Evolutionary conservation across 1,284 basidiomycete species (phyloP), one percentile per base, ranked within the genome.

Genomic region (Rhodotorula sp.): DNA sequence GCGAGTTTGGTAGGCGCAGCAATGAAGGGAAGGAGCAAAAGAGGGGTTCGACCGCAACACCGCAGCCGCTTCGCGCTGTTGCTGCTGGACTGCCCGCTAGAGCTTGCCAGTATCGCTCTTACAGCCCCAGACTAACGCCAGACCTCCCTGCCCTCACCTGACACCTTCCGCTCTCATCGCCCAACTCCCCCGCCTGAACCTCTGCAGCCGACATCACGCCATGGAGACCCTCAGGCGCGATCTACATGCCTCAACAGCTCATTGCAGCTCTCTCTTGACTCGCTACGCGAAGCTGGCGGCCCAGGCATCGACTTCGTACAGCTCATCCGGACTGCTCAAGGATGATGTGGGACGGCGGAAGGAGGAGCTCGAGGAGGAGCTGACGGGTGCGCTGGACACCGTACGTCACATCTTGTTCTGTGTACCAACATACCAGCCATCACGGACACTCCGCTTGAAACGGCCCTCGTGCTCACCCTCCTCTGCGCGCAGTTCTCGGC

Each of bases 381-480:
- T 97, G 44, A 91, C 92, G 62, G 90, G 90, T 75, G 80, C 97
- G 58, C 82, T 95, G n/a, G 87, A 87, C 75, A 94, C 94, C 86
- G 94, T 90, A 77, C 65, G 84, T 74, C 48, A 72, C 77, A 59
- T 31, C 51, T 15, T 28, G 34, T 1, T 13, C 55, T 61, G 53
- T n/a, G 55, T 30, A 16, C 26, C 10, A 47, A 34, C 47, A 9
- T 30, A 34, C 13, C 8, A n/a, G 24, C 24, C n/a, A 16, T 4
- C n/a, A 18, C 11, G 40, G 62, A 8, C 30, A 26, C 46, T 30
- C 20, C 10, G 68, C 30, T 1, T 7, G 31, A 34, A 7, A 4
- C 7, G 1, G 2, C 4, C 10, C 30, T 7, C 24, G n/a, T 2
- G 47, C 26, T 16, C 7, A 46, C 44, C 1, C 18, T 22, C 31